Base-by-base conservation (phyloP, 352 stramenopile species). In the Saprolegnia diclina region DNA sequence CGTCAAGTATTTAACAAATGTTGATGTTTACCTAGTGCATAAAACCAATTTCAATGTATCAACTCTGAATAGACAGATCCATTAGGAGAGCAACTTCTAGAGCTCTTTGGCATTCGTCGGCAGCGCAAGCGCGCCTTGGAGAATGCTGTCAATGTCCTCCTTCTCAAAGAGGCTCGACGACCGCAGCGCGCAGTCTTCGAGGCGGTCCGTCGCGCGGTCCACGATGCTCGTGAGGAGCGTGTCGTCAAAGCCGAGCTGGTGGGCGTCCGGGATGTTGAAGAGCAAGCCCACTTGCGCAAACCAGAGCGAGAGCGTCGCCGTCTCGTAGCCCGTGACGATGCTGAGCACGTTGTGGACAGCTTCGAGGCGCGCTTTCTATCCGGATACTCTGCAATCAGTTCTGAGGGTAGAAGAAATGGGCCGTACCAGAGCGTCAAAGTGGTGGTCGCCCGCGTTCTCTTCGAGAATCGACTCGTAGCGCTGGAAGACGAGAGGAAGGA, bases 401-500 rank as follows among this genome's bases (percentile, higher is more conserved):
- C n/a, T n/a, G n/a, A n/a, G n/a, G n/a, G n/a, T n/a, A n/a, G n/a
- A n/a, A n/a, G n/a, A 6, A 21, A 63, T 40, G n/a, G n/a, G n/a
- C n/a, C 53, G 19, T 65, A 65, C 55, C 16, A 91, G 71, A 21
- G 78, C 76, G 32, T 88, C 80, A 42, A 91, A 91, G 72, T 88
- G 86, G 18, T 76, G 73, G 53, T 91, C 83, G 45, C 81, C 83
- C 26, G 75, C 74, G 56, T 91, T 91, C 44, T 91, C 83, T 7
- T 65, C 71, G 5, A 75, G 72, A 29, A 91, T 64, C 32, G 77
- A 65, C 0, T 72, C 61, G 67, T 90, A 91, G 18, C 73, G 73
- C 42, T 88, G 77, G 32, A 91, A 80, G n/a, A 91, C 81, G 53
- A 88, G 85, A 2, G 83, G 83, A 22, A 90, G 53, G 59, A 91